These are phyloP conservation scores for Talinum fruticosum DNA, from an alignment of 148 eudicot species.

Conservation along the genomic window DNA sequence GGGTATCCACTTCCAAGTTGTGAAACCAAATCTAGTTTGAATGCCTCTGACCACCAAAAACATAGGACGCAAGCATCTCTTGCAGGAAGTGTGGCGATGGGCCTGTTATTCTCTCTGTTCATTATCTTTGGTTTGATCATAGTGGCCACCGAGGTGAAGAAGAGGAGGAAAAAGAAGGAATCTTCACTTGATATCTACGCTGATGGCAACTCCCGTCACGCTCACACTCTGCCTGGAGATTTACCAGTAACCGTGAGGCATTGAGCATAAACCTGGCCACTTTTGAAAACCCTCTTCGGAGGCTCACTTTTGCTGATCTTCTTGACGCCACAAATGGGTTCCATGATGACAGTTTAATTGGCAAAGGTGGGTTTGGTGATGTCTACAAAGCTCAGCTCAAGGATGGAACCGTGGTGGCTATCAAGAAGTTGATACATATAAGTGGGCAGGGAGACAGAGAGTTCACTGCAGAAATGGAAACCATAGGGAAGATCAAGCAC, in stretches of 20 bases:
- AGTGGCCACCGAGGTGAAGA: conserved; percentile 51
- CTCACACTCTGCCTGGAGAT: conserved; percentile 53
- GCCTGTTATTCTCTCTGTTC: conserved; percentile 65
- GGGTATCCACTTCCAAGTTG: conserved; percentile 73
- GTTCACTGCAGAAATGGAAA: conserved; percentile 91
- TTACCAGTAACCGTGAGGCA: conserved; percentile 64
- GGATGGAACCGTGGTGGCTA: conserved; percentile 77
- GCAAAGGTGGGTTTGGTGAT: conserved; percentile 93
- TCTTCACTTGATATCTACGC: conserved; percentile 51
- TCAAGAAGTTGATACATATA: conserved; percentile 78
- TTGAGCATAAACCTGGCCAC: conserved; percentile 76
- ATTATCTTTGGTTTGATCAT: conserved; percentile 67
- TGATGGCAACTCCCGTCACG: conserved; percentile 65
- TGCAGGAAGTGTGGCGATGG: conserved; percentile 78
- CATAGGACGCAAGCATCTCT: conserved; percentile 55
- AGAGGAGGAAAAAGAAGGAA: conserved; percentile 60
- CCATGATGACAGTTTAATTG: conserved; percentile 62
- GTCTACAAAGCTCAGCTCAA: conserved; percentile 85
- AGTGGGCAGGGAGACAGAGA: conserved; percentile 93
- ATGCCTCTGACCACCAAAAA: conserved; percentile 33
- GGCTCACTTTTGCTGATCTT: conserved; percentile 84
- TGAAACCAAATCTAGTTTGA: conserved; percentile 17
- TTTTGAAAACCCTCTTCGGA: conserved; percentile 72
- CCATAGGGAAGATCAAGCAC: conserved; percentile 87
- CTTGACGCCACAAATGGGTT: conserved; percentile 87